Base-by-base conservation (phyloP, 2,329 filamentous ascomycete species). In the Grosmannia serpens region DNA sequence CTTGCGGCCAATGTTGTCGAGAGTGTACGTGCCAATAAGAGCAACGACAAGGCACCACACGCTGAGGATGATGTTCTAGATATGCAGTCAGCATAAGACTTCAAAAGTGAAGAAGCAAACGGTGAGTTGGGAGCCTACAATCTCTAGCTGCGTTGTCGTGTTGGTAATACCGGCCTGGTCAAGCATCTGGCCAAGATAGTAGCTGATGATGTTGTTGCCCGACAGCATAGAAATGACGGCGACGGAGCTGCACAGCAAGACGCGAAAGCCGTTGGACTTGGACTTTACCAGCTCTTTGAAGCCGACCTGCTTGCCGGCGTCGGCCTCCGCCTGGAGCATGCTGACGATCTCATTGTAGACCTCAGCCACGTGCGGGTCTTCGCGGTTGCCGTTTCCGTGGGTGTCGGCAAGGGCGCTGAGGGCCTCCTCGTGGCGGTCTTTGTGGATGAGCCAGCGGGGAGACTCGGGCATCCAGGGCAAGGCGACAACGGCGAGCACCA, bases 321-420 rank as follows among this genome's bases (percentile, higher is more conserved):
- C 35, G 22, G 29, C 27, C 53, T 62, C 61, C 26, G 24, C 31
- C 22, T 26, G 17, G 15, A 62, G 33, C 24, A 57, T 60, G 20
- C 57, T 56, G 31, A 59, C 51, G n/a, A 44, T 44, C 41, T 44
- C 41, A 17, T 44, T 44, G 20, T 44, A 44, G 2, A 20, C 20
- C 41, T 44, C 41, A 3, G 41, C 20, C 2, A 44, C 41, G 41
- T n/a, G 41, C 17, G 41, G 41, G 11, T 52, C 53, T 17, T 58
- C 38, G 6, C 41, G 56, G 15, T 57, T 65, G 9, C 73, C 70
- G 49, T 77, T 70, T 46, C 72, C 71, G 58, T 70, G 67, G 0
- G 73, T 70, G 0, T 51, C 27, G 3, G 27, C 26, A 4, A 79
- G 67, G 0, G 73, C 69, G 17, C 65, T 58, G 7, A 68, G 59